Conservation (phyloP, 345 rosid genomes). For the Populus simonii region DNA sequence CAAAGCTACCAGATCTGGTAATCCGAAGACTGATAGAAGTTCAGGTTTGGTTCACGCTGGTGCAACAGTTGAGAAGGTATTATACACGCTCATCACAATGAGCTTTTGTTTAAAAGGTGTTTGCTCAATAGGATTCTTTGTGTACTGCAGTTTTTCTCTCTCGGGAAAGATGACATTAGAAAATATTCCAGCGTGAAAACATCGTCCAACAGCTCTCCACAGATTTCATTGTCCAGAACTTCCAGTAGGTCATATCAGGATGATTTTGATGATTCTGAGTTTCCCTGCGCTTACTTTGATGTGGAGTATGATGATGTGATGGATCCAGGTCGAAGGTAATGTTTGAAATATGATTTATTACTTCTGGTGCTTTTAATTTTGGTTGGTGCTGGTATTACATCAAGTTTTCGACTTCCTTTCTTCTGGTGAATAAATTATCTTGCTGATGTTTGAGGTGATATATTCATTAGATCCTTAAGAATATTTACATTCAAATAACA, state of each 20-base stretch:
- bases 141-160: conserved; percentile 39
- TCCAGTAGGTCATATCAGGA: conserved; percentile 74
- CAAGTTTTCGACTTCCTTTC: background rate
- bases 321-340: conserved; percentile 71
- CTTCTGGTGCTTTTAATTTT: background rate
- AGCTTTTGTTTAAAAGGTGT: background rate
- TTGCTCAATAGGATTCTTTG: conserved; percentile 12
- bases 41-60: conserved; percentile 39
- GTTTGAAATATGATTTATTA: background rate
- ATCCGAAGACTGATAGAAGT: conserved; percentile 42
- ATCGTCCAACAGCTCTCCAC: conserved; percentile 51
- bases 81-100: conserved; percentile 1
- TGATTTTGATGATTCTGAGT: conserved; percentile 76
- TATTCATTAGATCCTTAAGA: background rate
- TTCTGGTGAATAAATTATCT: background rate
- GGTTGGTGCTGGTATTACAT: background rate
- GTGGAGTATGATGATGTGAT: conserved; percentile 62
- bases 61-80: conserved; percentile 65
- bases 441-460: background rate
- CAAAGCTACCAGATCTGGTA: conserved; percentile 38
- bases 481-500: background rate
- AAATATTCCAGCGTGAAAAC: conserved; percentile 48
- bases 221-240: conserved; percentile 63
- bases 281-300: conserved; percentile 68
- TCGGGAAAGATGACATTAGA: conserved; percentile 53